Evolutionary conservation across 179 eudicot genomes (phyloP).

Genomic region (Beta corolliflora): DNA sequence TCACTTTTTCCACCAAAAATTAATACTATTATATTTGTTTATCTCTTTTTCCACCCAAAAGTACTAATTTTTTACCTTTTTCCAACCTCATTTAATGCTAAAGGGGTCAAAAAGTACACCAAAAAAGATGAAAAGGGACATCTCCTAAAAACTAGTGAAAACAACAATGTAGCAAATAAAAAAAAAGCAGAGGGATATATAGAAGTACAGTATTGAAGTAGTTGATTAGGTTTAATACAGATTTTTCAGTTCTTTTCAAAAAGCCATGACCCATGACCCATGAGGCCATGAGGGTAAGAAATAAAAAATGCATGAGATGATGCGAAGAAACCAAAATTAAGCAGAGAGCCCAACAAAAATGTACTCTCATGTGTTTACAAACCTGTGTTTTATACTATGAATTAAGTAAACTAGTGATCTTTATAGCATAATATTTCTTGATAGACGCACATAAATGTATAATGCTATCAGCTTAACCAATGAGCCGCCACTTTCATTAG

Average conservation of each 20-base stretch:
- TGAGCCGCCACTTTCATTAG: slow-evolving; percentile 19
- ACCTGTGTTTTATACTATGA: neutral
- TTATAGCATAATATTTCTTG: neutral
- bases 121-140: too few species aligned
- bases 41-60: too few species aligned
- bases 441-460: neutral
- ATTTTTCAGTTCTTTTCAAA: neutral
- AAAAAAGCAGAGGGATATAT: too few species aligned
- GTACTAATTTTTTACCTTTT: too few species aligned
- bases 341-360: slow-evolving; percentile 21
- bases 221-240: too few species aligned
- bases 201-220: too few species aligned
- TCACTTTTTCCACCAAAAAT: too few species aligned
- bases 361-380: neutral
- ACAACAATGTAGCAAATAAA: too few species aligned
- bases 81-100: too few species aligned
- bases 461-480: slow-evolving; percentile 2
- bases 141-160: too few species aligned
- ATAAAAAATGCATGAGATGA: slow-evolving; percentile 3
- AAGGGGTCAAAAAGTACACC: too few species aligned
- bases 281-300: neutral
- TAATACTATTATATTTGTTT: too few species aligned
- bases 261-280: neutral
- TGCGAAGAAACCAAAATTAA: slow-evolving; percentile 6
- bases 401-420: neutral